Evolutionary conservation across 192 early-diverging fungal genomes (phyloP), one percentile per base, ranked within the genome.

Genomic region (Linnemannia exigua): DNA sequence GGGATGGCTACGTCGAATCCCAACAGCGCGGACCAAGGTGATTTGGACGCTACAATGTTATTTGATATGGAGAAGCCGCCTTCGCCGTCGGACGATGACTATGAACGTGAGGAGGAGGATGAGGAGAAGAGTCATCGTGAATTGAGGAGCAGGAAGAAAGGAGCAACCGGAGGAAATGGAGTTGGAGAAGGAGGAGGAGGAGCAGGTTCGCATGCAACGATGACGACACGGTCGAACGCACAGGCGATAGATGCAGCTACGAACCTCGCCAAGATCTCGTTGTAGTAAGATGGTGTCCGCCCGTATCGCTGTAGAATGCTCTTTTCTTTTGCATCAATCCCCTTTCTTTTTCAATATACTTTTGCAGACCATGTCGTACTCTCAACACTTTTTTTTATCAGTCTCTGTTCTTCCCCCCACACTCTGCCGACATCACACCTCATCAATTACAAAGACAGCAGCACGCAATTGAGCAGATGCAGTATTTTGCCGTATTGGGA

Each of bases 11-110:
- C 58, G 3, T 63, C 58, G 11, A n/a, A 63, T 63, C 11, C 58
- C 9, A 3, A 22, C 58, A 63, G 25, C 14, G 25, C 58, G 22
- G 31, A 14, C 28, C 58, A 31, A 1, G 58, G 58, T 25, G 76
- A 84, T 11, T 58, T 84, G 66, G 76, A 70, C 22, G 78, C 76
- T 8, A 84, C 78, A 67, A 76, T 82, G 80, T 51, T 82, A 20
- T 82, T 63, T 19, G 79, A 81, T 51, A 77, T 75, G 8, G 82
- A 84, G 72, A 84, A 84, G 72, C 76, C 63, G 35, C 71, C 76
- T 20, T 84, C 76, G n/a, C 71, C 72, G 20, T 84, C 76, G 41
- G 72, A 84, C 22, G 82, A 78, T 12, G 82, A 78, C 38, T 54
- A 83, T 22, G 70, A 77, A 33, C 46, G 50, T 19, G 75, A 83